These are phyloP conservation scores for Penstemon eatonii DNA, from an alignment of 257 asterid genomes.

Conservation along the genomic window DNA sequence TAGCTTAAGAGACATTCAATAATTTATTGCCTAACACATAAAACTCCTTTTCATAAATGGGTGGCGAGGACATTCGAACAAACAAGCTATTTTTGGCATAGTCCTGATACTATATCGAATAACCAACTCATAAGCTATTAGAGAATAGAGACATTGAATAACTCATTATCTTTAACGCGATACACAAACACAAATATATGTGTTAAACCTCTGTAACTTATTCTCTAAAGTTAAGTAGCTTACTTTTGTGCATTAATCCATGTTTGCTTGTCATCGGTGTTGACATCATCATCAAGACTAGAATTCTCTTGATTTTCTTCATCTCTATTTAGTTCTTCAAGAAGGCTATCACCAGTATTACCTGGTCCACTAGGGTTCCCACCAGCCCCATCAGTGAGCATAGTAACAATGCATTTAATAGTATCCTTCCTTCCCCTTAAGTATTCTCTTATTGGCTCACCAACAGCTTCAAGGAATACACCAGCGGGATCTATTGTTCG, in stretches of 20 bases:
- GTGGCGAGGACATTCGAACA: no score
- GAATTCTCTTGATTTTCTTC: constrained; percentile 91
- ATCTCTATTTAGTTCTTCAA: constrained; percentile 93
- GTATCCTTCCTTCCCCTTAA: constrained; percentile 96
- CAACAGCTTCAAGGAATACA: constrained; percentile 92
- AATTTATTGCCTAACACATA: no score
- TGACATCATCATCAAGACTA: constrained; percentile 67
- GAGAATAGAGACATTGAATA: no score
- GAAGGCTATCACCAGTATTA: constrained; percentile 87
- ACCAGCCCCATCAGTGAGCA: constrained; percentile 97
- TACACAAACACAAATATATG: not conserved
- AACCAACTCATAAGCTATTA: no score
- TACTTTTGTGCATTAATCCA: constrained; percentile 92
- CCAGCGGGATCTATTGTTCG: constrained; percentile 98
- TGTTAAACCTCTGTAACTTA: not conserved
- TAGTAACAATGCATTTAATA: constrained; percentile 91
- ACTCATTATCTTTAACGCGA: no score
- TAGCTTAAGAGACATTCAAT: no score
- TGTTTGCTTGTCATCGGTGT: constrained; percentile 85
- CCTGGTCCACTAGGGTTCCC: constrained; percentile 81
- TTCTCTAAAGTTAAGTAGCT: constrained; percentile 15
- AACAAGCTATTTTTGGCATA: no score
- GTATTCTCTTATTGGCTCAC: constrained; percentile 96
- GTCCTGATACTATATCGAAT: no score
- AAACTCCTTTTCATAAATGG: no score